Evolutionary conservation across 148 eudicot species (phyloP), one percentile per base, ranked within the genome.

Genomic region (Cornus controversa): DNA sequence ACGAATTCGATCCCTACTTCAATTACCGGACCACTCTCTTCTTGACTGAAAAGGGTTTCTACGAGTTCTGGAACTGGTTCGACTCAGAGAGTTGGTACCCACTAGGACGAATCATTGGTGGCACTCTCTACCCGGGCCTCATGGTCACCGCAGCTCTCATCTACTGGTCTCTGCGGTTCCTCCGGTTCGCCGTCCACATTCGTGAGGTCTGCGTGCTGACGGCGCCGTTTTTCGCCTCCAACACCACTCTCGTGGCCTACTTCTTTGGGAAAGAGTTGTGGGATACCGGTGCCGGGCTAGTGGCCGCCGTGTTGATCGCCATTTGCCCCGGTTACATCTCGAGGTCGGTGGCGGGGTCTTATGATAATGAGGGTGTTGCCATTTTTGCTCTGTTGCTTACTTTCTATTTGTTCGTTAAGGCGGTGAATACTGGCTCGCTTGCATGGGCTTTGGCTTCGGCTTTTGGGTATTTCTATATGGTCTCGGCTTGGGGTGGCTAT

Each of bases 401-500:
- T 15, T 95, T 95, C 77, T 95, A 87, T 83, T 83, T 95, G 67
- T 95, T 93, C 85, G 99, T 95, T 66, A 95, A 95, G 92, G 99
- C 99, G 1, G 97, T 95, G 20, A 95, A 95, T 63, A 89, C 96
- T 2, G 99, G 99, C 20, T 95, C 96, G 9, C 87, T 95, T 67
- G 92, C 99, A 23, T 95, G 97, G 97, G 80, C 93, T 3, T 74
- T 91, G 83, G 97, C 84, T 11, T 93, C 99, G 0, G 99, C 99
- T 16, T 89, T 95, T 79, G 97, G 99, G 77, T 95, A 95, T 74
- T 95, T 95, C 71, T 95, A 95, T 70, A 95, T 95, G 99, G 99
- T 95, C 81, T 95, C 99, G 22, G 97, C 99, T 15, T 95, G 99
- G 99, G 99, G 99, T 80, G 99, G 99, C 25, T 95, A 95, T 88